Evolutionary conservation across 441 rosid species (phyloP).

Genomic region (Adansonia rubrostipa): DNA sequence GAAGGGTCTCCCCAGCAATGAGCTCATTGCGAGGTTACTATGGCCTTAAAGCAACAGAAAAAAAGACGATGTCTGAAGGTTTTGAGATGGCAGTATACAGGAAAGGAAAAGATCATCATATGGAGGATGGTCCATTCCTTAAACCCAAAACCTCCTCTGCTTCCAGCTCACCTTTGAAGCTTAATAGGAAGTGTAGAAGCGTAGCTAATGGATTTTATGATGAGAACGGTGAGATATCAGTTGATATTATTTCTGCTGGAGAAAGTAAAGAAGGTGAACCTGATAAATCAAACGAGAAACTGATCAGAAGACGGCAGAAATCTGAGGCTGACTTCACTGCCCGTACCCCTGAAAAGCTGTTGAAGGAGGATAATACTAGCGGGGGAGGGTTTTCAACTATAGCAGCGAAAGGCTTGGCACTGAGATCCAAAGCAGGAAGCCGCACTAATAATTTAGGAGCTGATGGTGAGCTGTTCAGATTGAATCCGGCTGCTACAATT

Average conservation of each 20-base stretch:
- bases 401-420: slow-evolving; percentile 60
- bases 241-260: slow-evolving; percentile 27
- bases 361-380: slow-evolving; percentile 52
- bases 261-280: slow-evolving; percentile 40
- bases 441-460: slow-evolving; percentile 33
- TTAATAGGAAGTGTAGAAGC: slow-evolving; percentile 68
- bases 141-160: slow-evolving; percentile 38
- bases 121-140: slow-evolving; percentile 40
- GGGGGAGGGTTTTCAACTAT: slow-evolving; percentile 49
- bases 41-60: slow-evolving; percentile 50
- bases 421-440: slow-evolving; percentile 54
- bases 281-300: slow-evolving; percentile 48
- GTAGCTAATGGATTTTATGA: slow-evolving; percentile 49
- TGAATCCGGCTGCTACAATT: slow-evolving; percentile 36
- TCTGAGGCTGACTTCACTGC: slow-evolving; percentile 47
- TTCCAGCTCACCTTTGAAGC: slow-evolving; percentile 48
- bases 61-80: slow-evolving; percentile 43
- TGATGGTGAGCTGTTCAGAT: slow-evolving; percentile 41
- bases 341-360: slow-evolving; percentile 50
- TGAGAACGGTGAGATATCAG: slow-evolving; percentile 41
- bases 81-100: slow-evolving; percentile 47
- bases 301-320: slow-evolving; percentile 67
- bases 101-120: slow-evolving; percentile 37
- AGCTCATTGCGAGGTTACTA: slow-evolving; percentile 66
- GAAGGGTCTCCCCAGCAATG: slow-evolving; percentile 64